Evolutionary conservation across 805 yeast species (phyloP), one percentile per base, ranked within the genome.

Genomic region (Saturnispora gosingensis): DNA sequence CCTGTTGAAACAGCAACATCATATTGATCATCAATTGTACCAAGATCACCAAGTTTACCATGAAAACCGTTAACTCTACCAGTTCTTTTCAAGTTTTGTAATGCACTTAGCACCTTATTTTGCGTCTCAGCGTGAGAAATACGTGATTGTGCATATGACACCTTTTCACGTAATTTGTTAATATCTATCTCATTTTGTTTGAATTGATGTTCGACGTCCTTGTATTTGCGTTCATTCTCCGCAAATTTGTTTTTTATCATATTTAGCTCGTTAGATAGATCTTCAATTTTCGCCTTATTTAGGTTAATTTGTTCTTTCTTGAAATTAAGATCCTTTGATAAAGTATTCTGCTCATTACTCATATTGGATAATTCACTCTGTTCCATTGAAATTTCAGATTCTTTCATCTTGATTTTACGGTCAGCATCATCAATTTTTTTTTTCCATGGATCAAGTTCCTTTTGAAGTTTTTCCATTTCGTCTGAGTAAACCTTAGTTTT

Each of bases 1-100:
- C 97, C 98, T 0, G 98, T 93, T 0, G 98, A 89, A 8, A 93
- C 81, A 0, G 99, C 99, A 49, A 89, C 78, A 67, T 95, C 98
- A 64, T 85, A 93, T 60, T 79, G 77, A 56, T 85, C 87, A 63
- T 88, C 96, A 56, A 93, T 93, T 2, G 77, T 75, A n/a, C 97
- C 99, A 44, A 93, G 70, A 58, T 88, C 95, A 16, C 99, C 99
- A 15, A 93, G 70, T 55, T 97, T 74, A 0, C 98, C 99, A 63
- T 87, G 75, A 58, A 91, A 87, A 0, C 98, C 99, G 6, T 71
- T 70, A 24, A 95, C 77, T 59, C 96, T 75, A 5, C 97, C 97
- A 3, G 93, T 76, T 51, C 82, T 81, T 52, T 83, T 83, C 38
- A 93, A 68, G 55, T 84, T 77, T 53, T 74, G 70, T 51, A 93